phyloP scores from a whole-genome alignment of 176 grass and related monocot species.

The Poa annua region DNA sequence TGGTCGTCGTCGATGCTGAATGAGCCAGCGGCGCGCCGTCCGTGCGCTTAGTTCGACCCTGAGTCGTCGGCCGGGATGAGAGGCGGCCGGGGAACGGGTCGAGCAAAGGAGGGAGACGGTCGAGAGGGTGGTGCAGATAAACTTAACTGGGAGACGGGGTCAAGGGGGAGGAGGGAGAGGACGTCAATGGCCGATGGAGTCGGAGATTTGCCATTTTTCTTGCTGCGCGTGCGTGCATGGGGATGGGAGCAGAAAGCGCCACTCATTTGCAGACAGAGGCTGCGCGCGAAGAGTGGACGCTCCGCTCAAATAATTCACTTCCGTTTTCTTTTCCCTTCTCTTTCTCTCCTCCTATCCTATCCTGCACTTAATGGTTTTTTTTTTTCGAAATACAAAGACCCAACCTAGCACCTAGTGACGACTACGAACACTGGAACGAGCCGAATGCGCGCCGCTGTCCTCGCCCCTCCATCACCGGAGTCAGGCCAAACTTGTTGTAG shows the following conservation, averaged over 20 bases:
- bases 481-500: too few species aligned
- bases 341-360: too few species aligned
- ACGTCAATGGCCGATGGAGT: conserved; percentile 24
- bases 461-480: too few species aligned
- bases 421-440: too few species aligned
- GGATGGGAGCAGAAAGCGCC: neutral
- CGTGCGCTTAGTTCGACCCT: conserved; percentile 10
- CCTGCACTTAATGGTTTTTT: too few species aligned
- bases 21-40: neutral
- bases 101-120: conserved; percentile 16
- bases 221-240: conserved; percentile 18
- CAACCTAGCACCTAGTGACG: too few species aligned
- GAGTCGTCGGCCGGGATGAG: conserved; percentile 22
- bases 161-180: neutral
- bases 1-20: neutral
- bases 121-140: conserved; percentile 20
- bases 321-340: neutral
- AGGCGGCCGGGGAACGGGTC: conserved; percentile 2
- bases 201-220: conserved; percentile 33
- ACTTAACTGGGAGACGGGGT: neutral
- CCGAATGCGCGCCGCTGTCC: too few species aligned
- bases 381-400: too few species aligned
- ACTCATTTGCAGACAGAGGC: conserved; percentile 32
- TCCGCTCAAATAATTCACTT: neutral
- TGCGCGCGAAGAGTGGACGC: conserved; percentile 30